These are phyloP conservation scores for Penicillium flavigenum DNA, from an alignment of 495 filamentous ascomycete genomes.

Conservation along the genomic window DNA sequence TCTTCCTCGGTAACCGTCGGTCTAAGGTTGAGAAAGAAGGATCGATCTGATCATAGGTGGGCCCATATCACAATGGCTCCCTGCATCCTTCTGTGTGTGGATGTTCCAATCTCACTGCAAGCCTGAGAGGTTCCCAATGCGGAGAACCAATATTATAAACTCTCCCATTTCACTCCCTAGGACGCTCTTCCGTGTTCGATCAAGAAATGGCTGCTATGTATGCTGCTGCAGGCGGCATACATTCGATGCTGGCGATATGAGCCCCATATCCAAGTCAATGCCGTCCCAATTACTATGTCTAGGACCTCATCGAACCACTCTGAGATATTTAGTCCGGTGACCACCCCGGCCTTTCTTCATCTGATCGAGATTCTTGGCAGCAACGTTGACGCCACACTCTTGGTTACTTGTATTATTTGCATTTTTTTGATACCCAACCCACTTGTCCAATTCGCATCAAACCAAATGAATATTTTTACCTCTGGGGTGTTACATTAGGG, in stretches of 20 bases:
- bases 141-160: neutral
- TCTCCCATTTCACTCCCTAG: neutral
- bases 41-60: conserved; percentile 19
- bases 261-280: neutral
- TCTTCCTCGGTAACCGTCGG: conserved; percentile 48
- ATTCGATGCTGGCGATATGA: neutral
- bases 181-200: neutral
- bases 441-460: conserved; percentile 9
- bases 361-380: neutral
- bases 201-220: neutral
- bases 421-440: conserved; percentile 27
- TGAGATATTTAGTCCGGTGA: conserved; percentile 2
- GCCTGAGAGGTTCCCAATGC: neutral
- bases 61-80: neutral
- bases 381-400: neutral
- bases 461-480: neutral
- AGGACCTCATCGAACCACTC: neutral
- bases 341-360: neutral
- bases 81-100: neutral
- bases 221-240: neutral
- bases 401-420: conserved; percentile 11
- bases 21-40: conserved; percentile 18
- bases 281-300: neutral
- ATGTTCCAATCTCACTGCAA: neutral
- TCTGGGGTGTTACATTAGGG: neutral